These are phyloP conservation scores for Lepidium aucheri DNA, from an alignment of 345 rosid species.

Conservation along the genomic window DNA sequence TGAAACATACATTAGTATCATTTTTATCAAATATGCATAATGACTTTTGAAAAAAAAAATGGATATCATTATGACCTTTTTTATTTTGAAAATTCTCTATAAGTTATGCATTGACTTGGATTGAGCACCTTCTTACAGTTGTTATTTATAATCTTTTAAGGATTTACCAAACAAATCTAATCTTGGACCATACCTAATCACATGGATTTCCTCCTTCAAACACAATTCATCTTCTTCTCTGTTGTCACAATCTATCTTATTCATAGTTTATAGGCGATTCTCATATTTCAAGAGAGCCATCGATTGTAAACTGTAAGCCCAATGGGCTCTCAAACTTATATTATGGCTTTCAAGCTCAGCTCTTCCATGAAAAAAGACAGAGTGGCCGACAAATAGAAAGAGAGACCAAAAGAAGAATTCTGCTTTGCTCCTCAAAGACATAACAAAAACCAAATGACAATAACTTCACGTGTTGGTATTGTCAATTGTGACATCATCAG, in stretches of 20 bases:
- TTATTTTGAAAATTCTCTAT: not conserved
- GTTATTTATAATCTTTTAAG: not conserved
- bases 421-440: not conserved
- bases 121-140: not conserved
- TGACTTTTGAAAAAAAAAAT: too few species aligned
- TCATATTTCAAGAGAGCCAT: not conserved
- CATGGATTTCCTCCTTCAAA: constrained; percentile 1
- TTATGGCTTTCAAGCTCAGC: not conserved
- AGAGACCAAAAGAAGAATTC: constrained; percentile 17
- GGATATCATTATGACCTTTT: too few species aligned
- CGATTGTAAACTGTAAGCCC: not conserved
- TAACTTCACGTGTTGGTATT: constrained; percentile 22
- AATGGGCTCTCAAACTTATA: not conserved
- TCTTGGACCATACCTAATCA: constrained; percentile 12
- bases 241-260: not conserved
- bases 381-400: constrained; percentile 17
- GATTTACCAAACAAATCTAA: not conserved
- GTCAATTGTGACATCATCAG: constrained; percentile 1
- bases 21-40: not conserved
- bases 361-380: not conserved
- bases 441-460: not conserved
- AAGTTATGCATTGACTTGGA: not conserved
- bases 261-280: not conserved
- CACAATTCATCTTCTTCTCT: not conserved
- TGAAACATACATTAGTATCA: too few species aligned